These are phyloP conservation scores for Epichloe bromicola DNA, from an alignment of 2,329 filamentous ascomycete genomes.

Conservation along the genomic window DNA sequence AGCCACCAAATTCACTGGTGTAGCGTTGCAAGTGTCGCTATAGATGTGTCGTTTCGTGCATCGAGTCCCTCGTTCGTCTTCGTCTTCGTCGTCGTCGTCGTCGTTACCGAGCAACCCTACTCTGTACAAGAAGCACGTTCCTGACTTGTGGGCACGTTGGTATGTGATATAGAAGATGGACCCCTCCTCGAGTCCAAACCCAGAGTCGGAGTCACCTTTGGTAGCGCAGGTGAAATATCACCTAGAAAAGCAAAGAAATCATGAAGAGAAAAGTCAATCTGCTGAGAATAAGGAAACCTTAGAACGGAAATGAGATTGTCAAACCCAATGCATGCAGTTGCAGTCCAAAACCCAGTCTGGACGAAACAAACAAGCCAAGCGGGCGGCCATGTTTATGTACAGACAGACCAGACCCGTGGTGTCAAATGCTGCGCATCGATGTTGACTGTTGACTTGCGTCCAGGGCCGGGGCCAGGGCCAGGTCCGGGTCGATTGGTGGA, in stretches of 20 bases:
- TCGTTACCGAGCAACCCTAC: neutral
- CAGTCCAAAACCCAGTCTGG: neutral
- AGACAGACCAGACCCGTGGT: neutral
- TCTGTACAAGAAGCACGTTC: neutral
- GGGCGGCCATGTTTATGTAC: conserved; percentile 2
- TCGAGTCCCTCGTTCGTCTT: neutral
- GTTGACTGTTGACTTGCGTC: neutral
- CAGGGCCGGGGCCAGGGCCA: neutral
- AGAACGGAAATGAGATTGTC: neutral
- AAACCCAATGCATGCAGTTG: neutral
- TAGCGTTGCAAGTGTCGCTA: neutral
- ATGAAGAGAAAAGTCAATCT: neutral
- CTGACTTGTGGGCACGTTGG: neutral
- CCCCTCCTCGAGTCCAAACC: neutral
- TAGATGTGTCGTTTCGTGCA: neutral
- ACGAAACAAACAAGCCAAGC: conserved; percentile 3
- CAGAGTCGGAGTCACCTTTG: neutral
- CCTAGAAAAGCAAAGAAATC: neutral
- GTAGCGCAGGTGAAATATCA: neutral
- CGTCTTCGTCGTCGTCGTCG: neutral
- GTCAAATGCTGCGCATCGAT: neutral
- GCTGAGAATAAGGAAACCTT: neutral
- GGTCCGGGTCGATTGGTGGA: too few relatives aligned
- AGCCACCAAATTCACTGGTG: neutral
- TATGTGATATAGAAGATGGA: neutral